Evolutionary conservation across 331 rosid species (phyloP).

Genomic region (Saraca asoca): DNA sequence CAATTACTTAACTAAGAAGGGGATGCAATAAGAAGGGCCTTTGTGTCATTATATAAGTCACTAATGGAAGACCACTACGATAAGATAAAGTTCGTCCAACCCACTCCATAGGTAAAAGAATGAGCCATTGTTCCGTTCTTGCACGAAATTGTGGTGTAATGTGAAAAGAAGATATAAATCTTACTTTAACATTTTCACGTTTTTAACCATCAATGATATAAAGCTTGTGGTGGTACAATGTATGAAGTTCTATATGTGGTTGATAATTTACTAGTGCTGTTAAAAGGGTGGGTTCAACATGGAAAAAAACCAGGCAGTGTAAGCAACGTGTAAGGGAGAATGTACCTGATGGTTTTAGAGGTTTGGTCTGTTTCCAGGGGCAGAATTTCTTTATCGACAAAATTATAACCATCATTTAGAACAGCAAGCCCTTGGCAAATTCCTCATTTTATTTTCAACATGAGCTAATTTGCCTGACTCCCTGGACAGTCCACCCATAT

Average conservation of each 20-base stretch:
- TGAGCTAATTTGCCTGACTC: too few relatives aligned
- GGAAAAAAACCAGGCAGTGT: background rate
- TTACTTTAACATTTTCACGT: conserved; percentile 2
- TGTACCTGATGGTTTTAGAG: too few relatives aligned
- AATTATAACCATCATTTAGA: too few relatives aligned
- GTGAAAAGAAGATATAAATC: background rate
- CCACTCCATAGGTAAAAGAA: conserved; percentile 21
- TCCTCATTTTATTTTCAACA: too few relatives aligned
- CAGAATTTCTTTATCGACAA: too few relatives aligned
- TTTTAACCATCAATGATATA: conserved; percentile 9
- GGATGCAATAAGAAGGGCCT: background rate
- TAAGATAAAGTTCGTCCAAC: conserved; percentile 26
- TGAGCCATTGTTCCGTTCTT: conserved; percentile 19
- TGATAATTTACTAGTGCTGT: too few relatives aligned
- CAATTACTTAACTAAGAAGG: background rate
- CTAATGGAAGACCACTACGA: conserved; percentile 6
- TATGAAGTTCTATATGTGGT: conserved; percentile 1
- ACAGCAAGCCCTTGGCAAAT: too few relatives aligned
- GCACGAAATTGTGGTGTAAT: conserved; percentile 31
- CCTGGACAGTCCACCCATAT: too few relatives aligned
- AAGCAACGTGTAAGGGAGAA: conserved; percentile 5
- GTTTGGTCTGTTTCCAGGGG: too few relatives aligned
- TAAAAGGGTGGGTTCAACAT: too few relatives aligned
- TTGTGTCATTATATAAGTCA: background rate
- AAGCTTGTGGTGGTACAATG: too few relatives aligned